Evolutionary conservation across 2,329 filamentous ascomycete genomes (phyloP).

Genomic region (Drechslerella coelobrocha): DNA sequence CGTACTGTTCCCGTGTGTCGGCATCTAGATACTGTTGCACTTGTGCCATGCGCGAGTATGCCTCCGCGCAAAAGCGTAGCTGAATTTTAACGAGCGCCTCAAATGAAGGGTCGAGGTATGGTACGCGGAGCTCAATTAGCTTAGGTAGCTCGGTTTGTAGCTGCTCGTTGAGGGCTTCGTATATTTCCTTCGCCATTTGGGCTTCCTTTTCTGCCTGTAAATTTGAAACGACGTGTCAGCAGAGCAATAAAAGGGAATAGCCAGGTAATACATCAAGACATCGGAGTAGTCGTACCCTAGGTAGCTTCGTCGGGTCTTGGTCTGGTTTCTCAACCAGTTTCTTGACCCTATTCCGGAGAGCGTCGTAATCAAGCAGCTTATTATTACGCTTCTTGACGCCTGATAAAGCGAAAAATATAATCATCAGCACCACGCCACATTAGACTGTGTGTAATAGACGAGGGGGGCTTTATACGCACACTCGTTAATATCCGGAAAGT

Average conservation of each 20-base stretch:
- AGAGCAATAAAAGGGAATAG: neutral
- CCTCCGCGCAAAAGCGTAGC: slow-evolving; percentile 90
- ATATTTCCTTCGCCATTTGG: slow-evolving; percentile 89
- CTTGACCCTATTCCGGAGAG: slow-evolving; percentile 94
- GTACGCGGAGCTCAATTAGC: slow-evolving; percentile 93
- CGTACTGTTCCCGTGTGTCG: slow-evolving; percentile 94
- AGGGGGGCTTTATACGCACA: slow-evolving; percentile 65
- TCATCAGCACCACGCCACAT: neutral
- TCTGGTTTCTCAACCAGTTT: slow-evolving; percentile 97
- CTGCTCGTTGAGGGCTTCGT: slow-evolving; percentile 97
- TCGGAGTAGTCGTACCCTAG: slow-evolving; percentile 63
- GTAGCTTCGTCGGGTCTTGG: slow-evolving; percentile 96
- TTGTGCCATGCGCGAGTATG: slow-evolving; percentile 97
- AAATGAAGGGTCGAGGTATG: slow-evolving; percentile 95
- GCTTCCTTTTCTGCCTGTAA: slow-evolving; percentile 82
- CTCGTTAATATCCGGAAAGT: slow-evolving; percentile 98
- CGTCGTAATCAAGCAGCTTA: slow-evolving; percentile 98
- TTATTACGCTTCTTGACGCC: slow-evolving; percentile 97
- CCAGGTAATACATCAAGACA: neutral
- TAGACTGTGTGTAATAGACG: neutral
- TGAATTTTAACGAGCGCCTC: slow-evolving; percentile 99
- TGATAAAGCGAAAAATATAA: slow-evolving; percentile 55
- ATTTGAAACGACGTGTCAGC: neutral
- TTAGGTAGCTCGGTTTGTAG: slow-evolving; percentile 91
- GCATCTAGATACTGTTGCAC: slow-evolving; percentile 98